phyloP scores from a whole-genome alignment of 768 basidiomycete genomes.

The Leccinum truebloodii region DNA sequence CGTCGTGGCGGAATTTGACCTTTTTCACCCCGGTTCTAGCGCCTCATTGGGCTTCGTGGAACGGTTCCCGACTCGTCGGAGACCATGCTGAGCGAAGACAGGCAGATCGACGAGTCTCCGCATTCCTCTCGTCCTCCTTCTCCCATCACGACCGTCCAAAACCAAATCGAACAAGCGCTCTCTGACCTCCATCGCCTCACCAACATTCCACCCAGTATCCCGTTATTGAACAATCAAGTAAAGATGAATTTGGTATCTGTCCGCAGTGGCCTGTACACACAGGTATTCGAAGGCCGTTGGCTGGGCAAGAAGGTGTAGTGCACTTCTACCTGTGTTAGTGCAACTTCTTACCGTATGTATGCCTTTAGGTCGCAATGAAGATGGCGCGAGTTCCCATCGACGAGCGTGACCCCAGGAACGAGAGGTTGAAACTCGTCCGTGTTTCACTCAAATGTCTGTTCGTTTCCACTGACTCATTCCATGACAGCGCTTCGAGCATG shows the following conservation, averaged over 20 bases:
- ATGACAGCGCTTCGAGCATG: conserved; percentile 54
- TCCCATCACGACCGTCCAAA: conserved; percentile 28
- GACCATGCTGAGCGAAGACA: conserved; percentile 22
- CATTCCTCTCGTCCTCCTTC: conserved; percentile 22
- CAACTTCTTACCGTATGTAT: background rate
- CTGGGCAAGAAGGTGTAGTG: conserved; percentile 47
- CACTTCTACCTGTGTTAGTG: background rate
- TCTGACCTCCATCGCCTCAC: conserved; percentile 50
- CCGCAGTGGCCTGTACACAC: conserved; percentile 54
- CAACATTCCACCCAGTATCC: conserved; percentile 54
- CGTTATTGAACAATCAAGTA: conserved; percentile 55
- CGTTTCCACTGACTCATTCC: background rate
- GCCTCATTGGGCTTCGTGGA: conserved; percentile 20
- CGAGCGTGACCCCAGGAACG: conserved; percentile 42
- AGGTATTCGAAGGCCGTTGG: conserved; percentile 58
- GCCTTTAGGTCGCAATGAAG: conserved; percentile 55
- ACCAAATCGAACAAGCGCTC: conserved; percentile 47
- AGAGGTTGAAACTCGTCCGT: conserved; percentile 40
- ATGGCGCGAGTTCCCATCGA: conserved; percentile 46
- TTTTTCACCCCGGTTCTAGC: conserved; percentile 13
- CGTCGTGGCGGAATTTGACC: background rate
- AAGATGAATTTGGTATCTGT: conserved; percentile 37
- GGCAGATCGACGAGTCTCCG: conserved; percentile 26
- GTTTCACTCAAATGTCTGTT: background rate
- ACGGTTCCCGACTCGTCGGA: background rate